A percentile compares a stretch with the other conserved stretches of the same genome.
These are phyloP conservation scores for Candolleomyces aberdarensis DNA, from an alignment of 768 basidiomycete species.

Conservation along the genomic window DNA sequence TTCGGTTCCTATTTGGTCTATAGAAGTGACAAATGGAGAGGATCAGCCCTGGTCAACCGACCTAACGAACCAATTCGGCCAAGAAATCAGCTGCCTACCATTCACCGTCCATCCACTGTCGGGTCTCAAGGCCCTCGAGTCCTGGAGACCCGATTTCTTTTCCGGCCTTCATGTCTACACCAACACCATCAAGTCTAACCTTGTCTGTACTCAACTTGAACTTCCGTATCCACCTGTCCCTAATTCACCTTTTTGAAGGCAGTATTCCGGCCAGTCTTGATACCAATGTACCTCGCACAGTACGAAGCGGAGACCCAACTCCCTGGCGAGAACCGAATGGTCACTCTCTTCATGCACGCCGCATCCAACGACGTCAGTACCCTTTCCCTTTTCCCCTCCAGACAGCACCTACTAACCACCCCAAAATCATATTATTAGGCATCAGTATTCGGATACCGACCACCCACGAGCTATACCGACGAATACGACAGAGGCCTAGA, in stretches of 20 bases:
- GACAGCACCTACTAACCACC: neutral
- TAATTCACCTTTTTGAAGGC: conserved; percentile 3
- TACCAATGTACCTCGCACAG: conserved; percentile 61
- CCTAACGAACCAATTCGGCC: conserved; percentile 44
- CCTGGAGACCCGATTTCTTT: conserved; percentile 30
- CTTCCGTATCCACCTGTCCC: conserved; percentile 2
- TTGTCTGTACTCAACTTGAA: conserved; percentile 35
- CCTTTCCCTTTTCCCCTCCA: neutral
- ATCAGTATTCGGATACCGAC: conserved; percentile 2
- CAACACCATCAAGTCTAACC: conserved; percentile 37
- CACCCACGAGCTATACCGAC: neutral
- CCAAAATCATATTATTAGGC: conserved; percentile 1
- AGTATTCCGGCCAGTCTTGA: conserved; percentile 61
- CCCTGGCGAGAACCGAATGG: neutral
- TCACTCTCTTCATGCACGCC: conserved; percentile 14
- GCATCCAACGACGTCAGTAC: conserved; percentile 9
- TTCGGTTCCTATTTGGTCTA: conserved; percentile 34
- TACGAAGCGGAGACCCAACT: conserved; percentile 30
- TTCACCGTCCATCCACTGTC: conserved; percentile 54
- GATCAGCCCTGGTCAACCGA: conserved; percentile 41
- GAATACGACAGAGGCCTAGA: conserved; percentile 1
- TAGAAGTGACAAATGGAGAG: conserved; percentile 13
- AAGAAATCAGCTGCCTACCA: conserved; percentile 53
- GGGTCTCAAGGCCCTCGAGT: conserved; percentile 38
- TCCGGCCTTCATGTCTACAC: conserved; percentile 41